Conservation (phyloP, 495 filamentous ascomycete genomes). For the Aspergillus haitiensis region DNA sequence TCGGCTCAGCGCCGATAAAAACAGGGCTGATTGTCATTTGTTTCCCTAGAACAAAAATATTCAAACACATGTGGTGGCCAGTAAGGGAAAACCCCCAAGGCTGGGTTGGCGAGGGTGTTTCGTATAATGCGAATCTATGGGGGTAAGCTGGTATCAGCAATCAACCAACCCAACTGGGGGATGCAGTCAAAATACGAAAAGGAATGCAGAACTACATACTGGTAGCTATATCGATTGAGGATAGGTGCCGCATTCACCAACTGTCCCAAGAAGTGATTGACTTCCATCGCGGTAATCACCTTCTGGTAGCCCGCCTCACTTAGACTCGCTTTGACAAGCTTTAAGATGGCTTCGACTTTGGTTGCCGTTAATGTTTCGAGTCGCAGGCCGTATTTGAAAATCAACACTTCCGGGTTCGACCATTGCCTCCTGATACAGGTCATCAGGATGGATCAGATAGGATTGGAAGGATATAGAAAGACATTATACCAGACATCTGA, state of each 20-base stretch:
- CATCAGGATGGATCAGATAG: slow-evolving; percentile 11
- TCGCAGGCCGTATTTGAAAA: slow-evolving; percentile 61
- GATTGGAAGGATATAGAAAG: slow-evolving; percentile 30
- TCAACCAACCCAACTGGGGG: neutral
- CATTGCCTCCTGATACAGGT: slow-evolving; percentile 28
- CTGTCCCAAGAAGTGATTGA: slow-evolving; percentile 75
- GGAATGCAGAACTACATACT: neutral
- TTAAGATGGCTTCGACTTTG: slow-evolving; percentile 49
- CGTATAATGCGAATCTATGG: slow-evolving; percentile 63
- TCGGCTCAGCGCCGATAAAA: slow-evolving; percentile 77
- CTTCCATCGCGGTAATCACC: slow-evolving; percentile 65
- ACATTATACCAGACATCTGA: slow-evolving; percentile 49
- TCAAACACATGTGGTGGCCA: slow-evolving; percentile 74
- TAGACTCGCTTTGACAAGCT: slow-evolving; percentile 54
- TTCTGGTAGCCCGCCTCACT: slow-evolving; percentile 69
- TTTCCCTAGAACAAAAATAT: slow-evolving; percentile 58
- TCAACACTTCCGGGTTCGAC: slow-evolving; percentile 72
- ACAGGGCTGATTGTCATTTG: slow-evolving; percentile 67
- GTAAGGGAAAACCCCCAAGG: slow-evolving; percentile 75
- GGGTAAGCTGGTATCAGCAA: neutral
- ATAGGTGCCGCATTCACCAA: slow-evolving; percentile 58
- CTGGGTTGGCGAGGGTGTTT: slow-evolving; percentile 43
- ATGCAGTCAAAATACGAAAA: neutral
- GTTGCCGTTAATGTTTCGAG: slow-evolving; percentile 55
- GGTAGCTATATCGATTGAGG: slow-evolving; percentile 69